Evolutionary conservation across 805 yeast species (phyloP).

Genomic region (Wickerhamomyces queroliae): DNA sequence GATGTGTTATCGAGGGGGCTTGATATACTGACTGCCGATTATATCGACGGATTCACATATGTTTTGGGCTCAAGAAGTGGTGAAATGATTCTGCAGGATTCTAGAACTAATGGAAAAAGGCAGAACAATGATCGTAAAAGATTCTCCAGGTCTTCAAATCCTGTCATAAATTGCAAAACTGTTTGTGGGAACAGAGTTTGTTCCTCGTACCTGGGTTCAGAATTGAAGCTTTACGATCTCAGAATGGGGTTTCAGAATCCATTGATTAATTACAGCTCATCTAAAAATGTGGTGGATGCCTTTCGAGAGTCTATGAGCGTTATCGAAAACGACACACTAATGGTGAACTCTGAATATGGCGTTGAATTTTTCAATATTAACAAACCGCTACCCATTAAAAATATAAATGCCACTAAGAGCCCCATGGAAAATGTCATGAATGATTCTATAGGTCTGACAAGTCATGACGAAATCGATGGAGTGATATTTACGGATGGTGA

Average conservation of each 20-base stretch:
- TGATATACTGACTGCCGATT: conserved; percentile 15
- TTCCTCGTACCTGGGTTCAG: conserved; percentile 6
- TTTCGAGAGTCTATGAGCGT: conserved; percentile 6
- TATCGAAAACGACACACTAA: conserved; percentile 1
- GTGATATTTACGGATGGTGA: too few species aligned
- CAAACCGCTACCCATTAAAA: conserved; percentile 5
- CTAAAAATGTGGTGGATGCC: conserved; percentile 4
- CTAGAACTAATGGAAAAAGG: conserved; percentile 4
- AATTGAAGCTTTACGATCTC: conserved; percentile 6
- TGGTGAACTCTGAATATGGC: conserved; percentile 4
- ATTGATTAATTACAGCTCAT: background rate
- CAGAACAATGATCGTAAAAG: background rate
- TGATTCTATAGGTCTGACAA: too few species aligned
- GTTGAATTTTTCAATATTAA: conserved; percentile 7
- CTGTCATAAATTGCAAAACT: background rate
- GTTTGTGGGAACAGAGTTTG: background rate
- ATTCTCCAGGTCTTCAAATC: background rate
- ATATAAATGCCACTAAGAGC: background rate
- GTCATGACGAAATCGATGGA: too few species aligned
- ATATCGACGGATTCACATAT: conserved; percentile 1
- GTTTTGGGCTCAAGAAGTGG: conserved; percentile 17
- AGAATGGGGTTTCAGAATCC: conserved; percentile 7
- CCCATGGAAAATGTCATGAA: background rate
- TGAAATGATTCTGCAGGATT: conserved; percentile 11
- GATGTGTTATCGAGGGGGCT: conserved; percentile 1